Conservation (phyloP, 192 early-diverging fungal species). For the Coemansia sp. region DNA sequence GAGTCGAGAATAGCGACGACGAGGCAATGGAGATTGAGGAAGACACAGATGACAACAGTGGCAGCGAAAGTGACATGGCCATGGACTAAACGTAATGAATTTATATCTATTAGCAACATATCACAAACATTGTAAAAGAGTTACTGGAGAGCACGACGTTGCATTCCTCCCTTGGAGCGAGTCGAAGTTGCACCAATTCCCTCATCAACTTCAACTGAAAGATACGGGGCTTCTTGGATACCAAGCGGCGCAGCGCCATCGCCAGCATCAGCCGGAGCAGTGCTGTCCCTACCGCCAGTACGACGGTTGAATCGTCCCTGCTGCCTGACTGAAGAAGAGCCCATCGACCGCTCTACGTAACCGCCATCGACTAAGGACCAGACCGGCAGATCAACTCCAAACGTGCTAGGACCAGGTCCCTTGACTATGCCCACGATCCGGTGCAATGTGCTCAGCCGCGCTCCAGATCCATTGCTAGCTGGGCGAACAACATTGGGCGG, state of each 20-base stretch:
- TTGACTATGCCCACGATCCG: conserved; percentile 46
- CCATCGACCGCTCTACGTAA: conserved; percentile 48
- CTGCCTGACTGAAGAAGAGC: conserved; percentile 10
- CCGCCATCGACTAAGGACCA: conserved; percentile 47
- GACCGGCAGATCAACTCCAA: conserved; percentile 41
- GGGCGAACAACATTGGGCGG: conserved; percentile 39
- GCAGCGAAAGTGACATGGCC: conserved; percentile 46
- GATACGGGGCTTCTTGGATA: conserved; percentile 51
- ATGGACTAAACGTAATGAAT: conserved; percentile 25
- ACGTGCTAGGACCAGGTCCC: conserved; percentile 33
- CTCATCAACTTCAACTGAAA: conserved; percentile 43
- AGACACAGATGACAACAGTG: conserved; percentile 28
- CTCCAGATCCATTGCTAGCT: neutral
- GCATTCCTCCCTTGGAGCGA: conserved; percentile 21
- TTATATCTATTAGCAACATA: neutral
- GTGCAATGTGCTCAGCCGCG: conserved; percentile 9
- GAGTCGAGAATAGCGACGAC: conserved; percentile 45
- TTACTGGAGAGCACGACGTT: conserved; percentile 36
- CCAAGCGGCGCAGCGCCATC: conserved; percentile 20
- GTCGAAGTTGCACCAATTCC: conserved; percentile 47
- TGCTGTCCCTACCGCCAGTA: neutral
- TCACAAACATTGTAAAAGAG: neutral
- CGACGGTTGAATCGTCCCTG: neutral
- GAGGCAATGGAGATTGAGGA: conserved; percentile 58
- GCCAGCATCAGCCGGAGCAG: neutral